These are phyloP conservation scores for Zancudomyces culisetae DNA, from an alignment of 371 early-diverging fungal genomes.

Conservation along the genomic window DNA sequence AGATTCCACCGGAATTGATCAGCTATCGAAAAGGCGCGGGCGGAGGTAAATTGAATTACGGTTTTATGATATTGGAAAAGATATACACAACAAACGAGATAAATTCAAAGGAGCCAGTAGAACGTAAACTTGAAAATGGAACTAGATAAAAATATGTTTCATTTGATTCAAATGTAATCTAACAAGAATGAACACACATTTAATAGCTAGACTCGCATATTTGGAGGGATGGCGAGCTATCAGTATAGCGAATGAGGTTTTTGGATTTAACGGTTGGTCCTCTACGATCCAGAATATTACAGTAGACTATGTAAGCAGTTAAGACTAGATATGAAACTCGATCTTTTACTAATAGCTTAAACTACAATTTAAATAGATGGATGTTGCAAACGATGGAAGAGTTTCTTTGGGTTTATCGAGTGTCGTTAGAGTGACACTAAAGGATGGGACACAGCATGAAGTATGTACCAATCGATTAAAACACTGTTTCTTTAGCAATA, in stretches of 20 bases:
- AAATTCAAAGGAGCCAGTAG: no score
- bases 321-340: no score
- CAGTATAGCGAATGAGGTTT: conserved; percentile 85
- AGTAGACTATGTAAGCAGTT: conserved; percentile 62
- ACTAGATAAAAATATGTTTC: no score
- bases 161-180: no score
- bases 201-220: conserved; percentile 29
- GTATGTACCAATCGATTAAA: no score
- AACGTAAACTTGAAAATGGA: no score
- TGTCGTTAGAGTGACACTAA: conserved; percentile 69
- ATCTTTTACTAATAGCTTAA: not conserved
- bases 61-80: no score
- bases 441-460: conserved; percentile 87
- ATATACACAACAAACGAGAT: no score
- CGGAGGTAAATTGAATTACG: not conserved
- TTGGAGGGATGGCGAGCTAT: conserved; percentile 84
- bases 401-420: conserved; percentile 62
- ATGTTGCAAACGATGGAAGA: conserved; percentile 24
- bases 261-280: conserved; percentile 98
- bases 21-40: not conserved
- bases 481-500: no score
- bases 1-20: not conserved
- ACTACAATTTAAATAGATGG: not conserved
- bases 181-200: no score
- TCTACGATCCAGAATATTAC: conserved; percentile 49